Evolutionary conservation across 257 asterid genomes (phyloP), one percentile per base, ranked within the genome.

Genomic region (Solanum tarijense): DNA sequence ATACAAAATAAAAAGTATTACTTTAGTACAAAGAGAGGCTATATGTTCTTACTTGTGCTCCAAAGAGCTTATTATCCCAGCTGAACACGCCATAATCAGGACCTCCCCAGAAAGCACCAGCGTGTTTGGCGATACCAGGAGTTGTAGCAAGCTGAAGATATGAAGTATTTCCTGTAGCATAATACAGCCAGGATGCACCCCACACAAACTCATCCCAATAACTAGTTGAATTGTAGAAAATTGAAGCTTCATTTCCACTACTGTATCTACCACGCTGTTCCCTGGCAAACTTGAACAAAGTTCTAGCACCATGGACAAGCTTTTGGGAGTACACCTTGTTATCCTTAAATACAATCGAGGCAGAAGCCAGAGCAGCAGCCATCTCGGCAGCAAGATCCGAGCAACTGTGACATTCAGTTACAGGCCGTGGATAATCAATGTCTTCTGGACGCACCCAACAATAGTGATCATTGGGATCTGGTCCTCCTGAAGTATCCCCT

Each of bases 371-470:
- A 52, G 99, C 96, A 86, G 99, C 99, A 83, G 99, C 96, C 99
- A 97, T 95, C 91, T 97, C 99, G 6, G 98, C 95, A 38, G 98
- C 93, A 86, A 97, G 97, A 89, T 97, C 99, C 0, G 99, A 97
- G 94, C 99, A 95, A 91, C 93, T 83, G 72, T 78, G 84, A 69
- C 99, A 97, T 89, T 89, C 92, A 34, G 89, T 75, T 84, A 95
- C 95, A n/a, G 98, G 98, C 36, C 99, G 89, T 0, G 86, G 92
- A 6, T 97, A 95, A 88, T 95, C 98, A 68, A 97, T 97, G 90
- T 97, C 98, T 92, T 97, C 99, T 0, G 99, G 99, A 4, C 98
- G 93, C 94, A 92, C 93, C 99, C 99, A 97, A 87, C 99, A 97
- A 83, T 94, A 93, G 88, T 95, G 99, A 89, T 97, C 99, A 65